Evolutionary conservation across 2,329 filamentous ascomycete genomes (phyloP), one percentile per base, ranked within the genome.

Genomic region (Thermothelomyces thermophilus): DNA sequence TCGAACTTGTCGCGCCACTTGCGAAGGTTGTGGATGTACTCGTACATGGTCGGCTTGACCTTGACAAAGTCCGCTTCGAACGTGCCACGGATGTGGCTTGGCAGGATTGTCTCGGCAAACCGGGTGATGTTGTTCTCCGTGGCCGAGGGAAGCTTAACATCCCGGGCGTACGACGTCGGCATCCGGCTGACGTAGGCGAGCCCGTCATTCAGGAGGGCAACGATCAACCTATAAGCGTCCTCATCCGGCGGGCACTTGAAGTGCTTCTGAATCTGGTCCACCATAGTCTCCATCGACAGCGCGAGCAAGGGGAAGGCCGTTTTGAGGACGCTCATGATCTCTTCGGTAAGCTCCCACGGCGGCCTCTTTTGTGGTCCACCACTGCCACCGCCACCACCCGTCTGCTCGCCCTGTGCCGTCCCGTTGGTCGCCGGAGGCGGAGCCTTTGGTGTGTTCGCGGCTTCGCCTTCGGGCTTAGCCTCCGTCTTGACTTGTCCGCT

Each of bases 241-340:
- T 99, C 93, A 62, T 99, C 93, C 0, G 91, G 91, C 13, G 91
- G 91, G 62, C 93, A 97, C 71, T 98, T 98, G 79, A 98, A 98
- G 69, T 97, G 86, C 74, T 97, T 97, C 67, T 93, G 87, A 52
- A 98, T 95, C 69, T 97, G 91, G 64, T 98, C 93, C 26, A 97
- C 90, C 90, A 97, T 98, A 0, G 91, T 95, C 71, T 99, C 93
- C 93, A 99, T 97, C 0, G 91, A 96, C 37, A 97, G 73, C 9
- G 94, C 93, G 60, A 99, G 79, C 16, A 99, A 77, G 20, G 93
- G 93, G 74, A 97, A 98, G 0, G 91, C 90, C 6, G 93, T 97
- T 75, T 98, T 97, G 47, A 98, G 82, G 26, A 90, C 87, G 30
- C 90, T 87, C 77, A 95, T 90, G 53, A 98, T 89, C 65, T 97